Conservation (phyloP, 139 green algal species). For the Chlamydomonas sp. region DNA sequence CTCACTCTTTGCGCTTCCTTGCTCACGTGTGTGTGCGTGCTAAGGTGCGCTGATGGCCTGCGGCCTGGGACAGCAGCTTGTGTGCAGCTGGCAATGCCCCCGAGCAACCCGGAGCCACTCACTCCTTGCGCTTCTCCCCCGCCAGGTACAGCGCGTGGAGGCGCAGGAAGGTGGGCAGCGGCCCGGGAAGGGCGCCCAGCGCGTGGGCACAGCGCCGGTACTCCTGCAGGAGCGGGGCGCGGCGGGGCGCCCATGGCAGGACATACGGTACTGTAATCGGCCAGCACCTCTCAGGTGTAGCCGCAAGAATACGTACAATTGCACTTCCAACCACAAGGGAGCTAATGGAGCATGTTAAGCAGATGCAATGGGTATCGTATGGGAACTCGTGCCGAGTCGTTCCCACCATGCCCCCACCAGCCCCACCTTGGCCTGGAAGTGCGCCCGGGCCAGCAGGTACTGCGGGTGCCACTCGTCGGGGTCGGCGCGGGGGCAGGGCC, state of each 20-base stretch:
- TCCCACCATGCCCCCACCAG: neutral
- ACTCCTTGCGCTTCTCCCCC: slow-evolving; percentile 89
- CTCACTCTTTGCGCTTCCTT: too few species aligned
- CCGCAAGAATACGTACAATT: too few species aligned
- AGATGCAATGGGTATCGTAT: neutral
- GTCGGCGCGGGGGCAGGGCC: neutral
- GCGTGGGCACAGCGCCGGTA: slow-evolving; percentile 80
- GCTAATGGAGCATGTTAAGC: too few species aligned
- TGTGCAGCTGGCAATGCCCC: neutral
- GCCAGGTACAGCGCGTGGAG: slow-evolving; percentile 86
- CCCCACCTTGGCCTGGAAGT: slow-evolving; percentile 76
- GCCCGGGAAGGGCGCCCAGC: slow-evolving; percentile 48
- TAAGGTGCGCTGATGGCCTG: too few species aligned
- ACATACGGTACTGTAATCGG: slow-evolving; percentile 17
- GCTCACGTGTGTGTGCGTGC: too few species aligned
- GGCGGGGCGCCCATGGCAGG: neutral
- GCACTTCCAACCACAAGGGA: too few species aligned
- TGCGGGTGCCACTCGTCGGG: slow-evolving; percentile 24
- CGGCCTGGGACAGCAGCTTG: neutral
- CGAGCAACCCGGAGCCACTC: slow-evolving; percentile 48
- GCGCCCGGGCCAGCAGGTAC: slow-evolving; percentile 67
- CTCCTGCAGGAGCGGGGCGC: slow-evolving; percentile 65
- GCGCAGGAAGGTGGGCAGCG: slow-evolving; percentile 80
- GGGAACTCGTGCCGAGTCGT: neutral
- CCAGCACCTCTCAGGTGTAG: too few species aligned